Evolutionary conservation across 768 basidiomycete species (phyloP), one percentile per base, ranked within the genome.

Genomic region (Termitomyces sp.): DNA sequence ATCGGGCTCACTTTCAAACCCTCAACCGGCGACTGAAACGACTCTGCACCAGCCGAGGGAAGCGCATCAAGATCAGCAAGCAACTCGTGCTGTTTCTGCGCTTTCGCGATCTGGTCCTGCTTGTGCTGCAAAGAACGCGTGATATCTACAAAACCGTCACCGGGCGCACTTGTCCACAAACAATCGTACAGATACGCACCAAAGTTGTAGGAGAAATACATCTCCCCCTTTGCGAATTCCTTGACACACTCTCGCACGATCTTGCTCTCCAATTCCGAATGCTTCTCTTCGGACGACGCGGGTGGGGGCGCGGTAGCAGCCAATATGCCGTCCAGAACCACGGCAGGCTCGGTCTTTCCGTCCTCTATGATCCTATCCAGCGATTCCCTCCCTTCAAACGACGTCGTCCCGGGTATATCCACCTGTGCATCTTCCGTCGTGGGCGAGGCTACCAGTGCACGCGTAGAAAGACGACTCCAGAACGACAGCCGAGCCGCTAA

Each of bases 181-280:
- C n/a, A n/a, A n/a, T n/a, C 4, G 26, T 2, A 36, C 16, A 7
- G 11, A 14, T 44, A 65, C 76, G 57, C 70, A 89, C 94, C 94
- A 63, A 93, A 94, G 58, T 80, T 85, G 69, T 92, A 89, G 0
- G 92, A 80, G 67, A 92, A 96, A 70, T 89, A 94, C 91, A 97
- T 96, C 47, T 85, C 88, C 11, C 92, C 93, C 64, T 87, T 90
- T 14, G 81, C 77, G 65, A 85, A 92, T 63, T 92, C 87, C 54
- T 82, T 79, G 32, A 92, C 77, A 54, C 85, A 86, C 70, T 95
- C 91, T 24, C 85, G 76, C 11, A 96, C 72, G 46, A 96, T 87
- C 70, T 93, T 94, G 32, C 81, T 79, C 65, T 97, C 94, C 9
- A 97, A 72, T 64, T 94, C 89, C 2, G 79, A 76, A 62, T 88